Evolutionary conservation across 768 basidiomycete genomes (phyloP), one percentile per base, ranked within the genome.

Genomic region (Termitomyces sp.): DNA sequence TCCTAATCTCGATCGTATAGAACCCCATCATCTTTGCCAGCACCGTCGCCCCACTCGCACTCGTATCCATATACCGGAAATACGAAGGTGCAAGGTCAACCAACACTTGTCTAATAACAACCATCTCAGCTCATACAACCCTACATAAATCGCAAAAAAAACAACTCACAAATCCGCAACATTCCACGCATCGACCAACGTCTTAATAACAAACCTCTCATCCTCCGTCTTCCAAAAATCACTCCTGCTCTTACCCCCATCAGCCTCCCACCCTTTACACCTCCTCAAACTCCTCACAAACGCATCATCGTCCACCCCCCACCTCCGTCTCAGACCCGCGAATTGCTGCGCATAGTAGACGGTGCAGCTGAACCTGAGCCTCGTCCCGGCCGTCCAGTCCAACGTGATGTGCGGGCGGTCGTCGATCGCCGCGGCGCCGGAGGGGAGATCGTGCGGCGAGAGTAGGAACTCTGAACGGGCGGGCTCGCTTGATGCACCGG

Each of bases 261-360:
- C 84, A 0, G 90, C 89, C 12, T 77, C 73, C 90, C 90, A 94
- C 55, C 82, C 83, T 41, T 77, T 72, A 59, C 85, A 84, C 49
- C 73, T 69, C 23, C 77, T 74, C 60, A 92, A 66, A 65, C 87
- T 90, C 68, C 78, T 77, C 55, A 88, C 59, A 62, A 86, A 85
- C 0, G 71, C 68, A 47, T 77, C 80, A 48, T 87, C 85, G 47
- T 86, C 84, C 46, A 92, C 76, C 3, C 85, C 89, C 66, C 89
- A 92, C 59, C 85, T 70, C 61, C 75, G 72, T 43, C 90, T 70
- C 21, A 92, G 72, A 25, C 72, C 65, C 64, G 90, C 89, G 66
- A 94, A 94, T 67, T 92, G 87, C 58, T 82, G 83, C 34, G 91
- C 90, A 66, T 88, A 92, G 68, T 91, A 92, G 12, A 87, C 86